Percentiles rank a stretch among this genome's conserved stretches.
Conservation (phyloP, 371 early-diverging fungal species). For the Apophysomyces elegans region DNA sequence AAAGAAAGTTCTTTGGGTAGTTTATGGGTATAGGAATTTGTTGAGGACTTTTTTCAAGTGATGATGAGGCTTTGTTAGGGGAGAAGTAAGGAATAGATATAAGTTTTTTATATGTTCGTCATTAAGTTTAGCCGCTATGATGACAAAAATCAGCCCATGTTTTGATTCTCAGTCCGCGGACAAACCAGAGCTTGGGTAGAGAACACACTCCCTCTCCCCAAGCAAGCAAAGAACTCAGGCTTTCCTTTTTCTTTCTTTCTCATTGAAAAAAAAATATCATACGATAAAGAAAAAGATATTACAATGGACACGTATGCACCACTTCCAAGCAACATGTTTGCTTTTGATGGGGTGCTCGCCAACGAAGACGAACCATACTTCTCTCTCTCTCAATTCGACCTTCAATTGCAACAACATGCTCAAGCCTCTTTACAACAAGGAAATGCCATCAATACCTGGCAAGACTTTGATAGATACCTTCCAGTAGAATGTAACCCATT, state of each 20-base stretch:
- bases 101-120: background rate
- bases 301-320: conserved; percentile 4
- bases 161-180: conserved; percentile 1
- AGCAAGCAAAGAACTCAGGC: background rate
- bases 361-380: conserved; percentile 29
- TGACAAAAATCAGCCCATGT: conserved; percentile 9
- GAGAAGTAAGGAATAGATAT: background rate
- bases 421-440: conserved; percentile 41
- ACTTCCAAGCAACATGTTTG: conserved; percentile 5
- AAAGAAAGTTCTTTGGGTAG: background rate
- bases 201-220: no score
- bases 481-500: conserved; percentile 27
- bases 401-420: conserved; percentile 49
- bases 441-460: conserved; percentile 26
- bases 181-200: background rate
- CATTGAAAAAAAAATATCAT: background rate
- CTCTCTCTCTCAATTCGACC: conserved; percentile 43
- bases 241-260: background rate
- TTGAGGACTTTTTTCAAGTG: no score
- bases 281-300: background rate
- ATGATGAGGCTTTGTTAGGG: no score
- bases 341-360: conserved; percentile 14
- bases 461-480: conserved; percentile 45
- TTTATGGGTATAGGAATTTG: no score
- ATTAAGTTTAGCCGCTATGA: conserved; percentile 8